Percentiles rank a stretch among this genome's conserved stretches.
phyloP scores from a whole-genome alignment of 805 yeast species.

The Candida boleticola region DNA sequence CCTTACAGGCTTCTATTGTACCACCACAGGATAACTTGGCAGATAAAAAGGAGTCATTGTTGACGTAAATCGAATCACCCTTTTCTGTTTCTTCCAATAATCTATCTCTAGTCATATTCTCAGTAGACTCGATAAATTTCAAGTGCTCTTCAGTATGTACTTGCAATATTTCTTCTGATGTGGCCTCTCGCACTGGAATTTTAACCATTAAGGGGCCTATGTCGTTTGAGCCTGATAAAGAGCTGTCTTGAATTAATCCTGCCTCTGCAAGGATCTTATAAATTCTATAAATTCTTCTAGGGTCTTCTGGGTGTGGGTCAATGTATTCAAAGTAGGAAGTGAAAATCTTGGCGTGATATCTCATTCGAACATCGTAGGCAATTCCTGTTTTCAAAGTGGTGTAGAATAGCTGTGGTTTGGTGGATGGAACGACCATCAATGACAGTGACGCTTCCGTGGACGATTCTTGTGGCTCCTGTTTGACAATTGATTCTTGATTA shows the following conservation, averaged over 20 bases:
- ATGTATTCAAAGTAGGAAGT: constrained; percentile 90
- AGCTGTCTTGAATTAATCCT: constrained; percentile 80
- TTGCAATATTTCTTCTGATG: constrained; percentile 75
- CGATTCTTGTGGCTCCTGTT: neutral
- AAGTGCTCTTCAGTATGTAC: constrained; percentile 86
- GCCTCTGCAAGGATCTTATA: constrained; percentile 93
- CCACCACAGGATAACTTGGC: constrained; percentile 97
- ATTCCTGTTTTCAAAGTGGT: constrained; percentile 84
- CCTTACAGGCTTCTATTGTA: constrained; percentile 91
- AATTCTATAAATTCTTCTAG: constrained; percentile 89
- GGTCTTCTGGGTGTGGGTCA: constrained; percentile 99
- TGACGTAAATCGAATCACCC: constrained; percentile 94
- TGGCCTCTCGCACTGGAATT: constrained; percentile 88
- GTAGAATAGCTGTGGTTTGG: constrained; percentile 67
- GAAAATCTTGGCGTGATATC: constrained; percentile 93
- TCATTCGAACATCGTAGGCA: constrained; percentile 95
- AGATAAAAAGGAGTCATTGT: constrained; percentile 81
- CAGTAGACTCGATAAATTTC: constrained; percentile 70
- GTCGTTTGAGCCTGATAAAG: constrained; percentile 66
- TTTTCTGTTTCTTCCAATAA: constrained; percentile 79
- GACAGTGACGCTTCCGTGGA: neutral
- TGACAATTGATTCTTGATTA: neutral
- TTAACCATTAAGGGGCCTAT: constrained; percentile 86
- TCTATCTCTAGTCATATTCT: constrained; percentile 71
- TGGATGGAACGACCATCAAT: constrained; percentile 50